Conservation (phyloP, 108 stramenopile species). For the Aurantiochytrium sp. region DNA sequence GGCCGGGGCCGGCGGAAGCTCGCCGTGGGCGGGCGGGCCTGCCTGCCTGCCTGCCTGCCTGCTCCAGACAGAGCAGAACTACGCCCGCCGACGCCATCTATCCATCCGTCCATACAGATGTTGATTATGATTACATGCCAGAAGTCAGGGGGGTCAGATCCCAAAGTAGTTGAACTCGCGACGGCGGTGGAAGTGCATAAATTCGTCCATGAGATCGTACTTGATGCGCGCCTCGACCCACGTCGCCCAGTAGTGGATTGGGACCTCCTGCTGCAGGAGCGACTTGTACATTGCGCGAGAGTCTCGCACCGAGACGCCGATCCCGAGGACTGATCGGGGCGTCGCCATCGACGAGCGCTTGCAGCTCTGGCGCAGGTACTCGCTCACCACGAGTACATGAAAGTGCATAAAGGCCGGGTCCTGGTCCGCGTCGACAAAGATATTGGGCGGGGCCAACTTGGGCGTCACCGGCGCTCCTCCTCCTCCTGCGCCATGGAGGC, state of each 20-base stretch:
- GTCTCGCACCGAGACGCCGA: not conserved
- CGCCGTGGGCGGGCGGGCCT: no score
- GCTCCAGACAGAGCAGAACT: no score
- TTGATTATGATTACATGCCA: no score
- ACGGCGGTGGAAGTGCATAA: not conserved
- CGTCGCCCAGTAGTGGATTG: not conserved
- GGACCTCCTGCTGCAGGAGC: not conserved
- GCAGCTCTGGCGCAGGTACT: constrained; percentile 22
- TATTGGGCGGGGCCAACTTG: not conserved
- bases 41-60: no score
- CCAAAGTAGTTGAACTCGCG: constrained; percentile 10
- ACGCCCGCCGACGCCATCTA: no score
- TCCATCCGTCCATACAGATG: not conserved
- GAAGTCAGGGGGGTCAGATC: no score
- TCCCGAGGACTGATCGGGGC: not conserved
- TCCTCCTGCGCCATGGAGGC: no score
- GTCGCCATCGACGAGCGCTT: not conserved
- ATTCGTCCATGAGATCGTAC: not conserved
- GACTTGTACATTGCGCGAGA: not conserved
- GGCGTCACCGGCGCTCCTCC: no score
- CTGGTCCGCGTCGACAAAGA: not conserved
- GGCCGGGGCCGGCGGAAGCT: no score
- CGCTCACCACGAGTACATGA: not conserved
- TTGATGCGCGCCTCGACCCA: not conserved
- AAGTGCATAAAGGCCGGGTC: not conserved